A percentile compares a stretch with the other conserved stretches of the same genome.
phyloP scores from a whole-genome alignment of 768 basidiomycete genomes.

The Hemileccinum rubropunctum region DNA sequence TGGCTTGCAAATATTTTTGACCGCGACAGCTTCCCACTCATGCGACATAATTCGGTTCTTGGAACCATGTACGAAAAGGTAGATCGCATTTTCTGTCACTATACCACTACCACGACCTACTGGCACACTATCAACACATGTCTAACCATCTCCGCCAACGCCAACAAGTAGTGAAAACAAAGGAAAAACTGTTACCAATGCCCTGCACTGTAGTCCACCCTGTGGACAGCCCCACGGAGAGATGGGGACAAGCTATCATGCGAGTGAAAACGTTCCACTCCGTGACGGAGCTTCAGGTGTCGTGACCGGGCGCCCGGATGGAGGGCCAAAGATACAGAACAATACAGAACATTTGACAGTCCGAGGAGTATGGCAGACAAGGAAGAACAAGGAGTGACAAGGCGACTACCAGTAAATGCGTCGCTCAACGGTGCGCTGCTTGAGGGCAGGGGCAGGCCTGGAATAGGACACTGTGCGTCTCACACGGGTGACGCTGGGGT shows the following conservation, averaged over 20 bases:
- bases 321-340: slow-evolving; percentile 22
- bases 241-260: slow-evolving; percentile 15
- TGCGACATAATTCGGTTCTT: no score
- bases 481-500: slow-evolving; percentile 77
- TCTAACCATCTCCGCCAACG: slow-evolving; percentile 13
- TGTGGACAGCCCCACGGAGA: slow-evolving; percentile 9
- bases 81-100: slow-evolving; percentile 9
- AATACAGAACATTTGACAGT: slow-evolving; percentile 33
- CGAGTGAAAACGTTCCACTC: slow-evolving; percentile 18
- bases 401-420: slow-evolving; percentile 66
- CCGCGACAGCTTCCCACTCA: no score
- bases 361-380: slow-evolving; percentile 9
- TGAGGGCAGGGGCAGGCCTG: slow-evolving; percentile 40
- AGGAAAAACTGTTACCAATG: slow-evolving; percentile 8
- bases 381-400: neutral
- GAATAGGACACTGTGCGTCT: slow-evolving; percentile 67
- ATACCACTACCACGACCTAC: slow-evolving; percentile 1
- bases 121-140: slow-evolving; percentile 18
- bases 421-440: slow-evolving; percentile 66
- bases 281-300: slow-evolving; percentile 56
- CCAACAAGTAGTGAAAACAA: slow-evolving; percentile 7
- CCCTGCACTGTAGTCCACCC: slow-evolving; percentile 20
- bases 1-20: slow-evolving; percentile 2
- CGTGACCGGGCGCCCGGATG: slow-evolving; percentile 33
- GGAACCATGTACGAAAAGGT: neutral